Percentiles rank a stretch among this genome's conserved stretches.
Evolutionary conservation across 2,329 filamentous ascomycete species (phyloP).

Genomic region (Chaetomiaceae sp.): DNA sequence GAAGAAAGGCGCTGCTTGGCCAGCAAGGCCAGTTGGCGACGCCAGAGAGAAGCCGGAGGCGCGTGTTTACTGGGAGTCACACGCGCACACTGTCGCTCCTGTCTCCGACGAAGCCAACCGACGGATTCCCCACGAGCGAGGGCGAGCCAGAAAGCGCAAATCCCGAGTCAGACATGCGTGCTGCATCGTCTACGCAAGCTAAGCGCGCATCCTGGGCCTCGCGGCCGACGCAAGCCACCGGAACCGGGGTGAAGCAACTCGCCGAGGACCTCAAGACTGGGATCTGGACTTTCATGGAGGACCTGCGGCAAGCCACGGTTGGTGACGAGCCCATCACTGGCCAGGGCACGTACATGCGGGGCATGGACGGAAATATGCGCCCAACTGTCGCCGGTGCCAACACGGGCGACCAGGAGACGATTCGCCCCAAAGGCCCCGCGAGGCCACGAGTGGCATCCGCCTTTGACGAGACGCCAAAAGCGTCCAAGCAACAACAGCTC

Average conservation of each 20-base stretch:
- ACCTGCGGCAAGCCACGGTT: constrained; percentile 90
- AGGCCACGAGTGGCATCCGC: constrained; percentile 40
- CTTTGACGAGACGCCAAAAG: constrained; percentile 35
- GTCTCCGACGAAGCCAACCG: constrained; percentile 56
- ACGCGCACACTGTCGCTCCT: constrained; percentile 70
- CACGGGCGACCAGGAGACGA: constrained; percentile 41
- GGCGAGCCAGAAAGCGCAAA: constrained; percentile 41
- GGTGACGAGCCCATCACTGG: constrained; percentile 81
- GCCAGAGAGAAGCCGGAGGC: constrained; percentile 45
- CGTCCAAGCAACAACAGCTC: constrained; percentile 1
- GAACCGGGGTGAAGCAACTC: constrained; percentile 62
- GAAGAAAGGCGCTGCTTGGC: constrained; percentile 60
- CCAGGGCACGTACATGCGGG: constrained; percentile 26
- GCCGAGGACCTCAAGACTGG: constrained; percentile 86
- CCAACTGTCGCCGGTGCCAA: constrained; percentile 19
- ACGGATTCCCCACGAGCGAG: constrained; percentile 41
- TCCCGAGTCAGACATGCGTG: constrained; percentile 29
- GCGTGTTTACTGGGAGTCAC: constrained; percentile 64
- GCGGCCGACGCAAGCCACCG: constrained; percentile 42
- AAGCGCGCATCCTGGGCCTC: constrained; percentile 60
- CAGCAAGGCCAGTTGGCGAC: constrained; percentile 39
- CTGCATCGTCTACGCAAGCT: constrained; percentile 36
- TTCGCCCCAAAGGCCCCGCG: constrained; percentile 37
- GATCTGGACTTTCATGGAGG: constrained; percentile 90
- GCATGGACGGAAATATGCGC: constrained; percentile 34